Conservation (phyloP, 2,329 filamentous ascomycete genomes). For the Botryosphaeria dothidea region DNA sequence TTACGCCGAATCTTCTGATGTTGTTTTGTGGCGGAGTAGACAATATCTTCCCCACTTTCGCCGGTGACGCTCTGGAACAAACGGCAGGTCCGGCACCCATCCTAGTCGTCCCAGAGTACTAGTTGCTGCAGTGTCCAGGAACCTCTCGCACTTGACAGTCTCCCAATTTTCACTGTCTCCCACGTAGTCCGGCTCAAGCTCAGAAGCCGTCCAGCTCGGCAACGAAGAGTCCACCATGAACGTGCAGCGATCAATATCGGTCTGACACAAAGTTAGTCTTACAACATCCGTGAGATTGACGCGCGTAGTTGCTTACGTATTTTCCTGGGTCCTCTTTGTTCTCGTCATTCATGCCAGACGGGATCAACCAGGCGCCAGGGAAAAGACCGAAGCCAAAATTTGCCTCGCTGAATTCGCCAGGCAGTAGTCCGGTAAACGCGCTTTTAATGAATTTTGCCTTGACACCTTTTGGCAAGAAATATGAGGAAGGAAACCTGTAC, state of each 20-base stretch:
- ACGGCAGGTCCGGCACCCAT: constrained; percentile 73
- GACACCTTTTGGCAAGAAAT: constrained; percentile 81
- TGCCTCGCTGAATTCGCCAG: constrained; percentile 84
- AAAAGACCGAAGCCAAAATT: constrained; percentile 69
- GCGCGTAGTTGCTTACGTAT: constrained; percentile 60
- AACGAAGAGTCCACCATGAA: constrained; percentile 90
- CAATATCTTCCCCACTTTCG: constrained; percentile 90
- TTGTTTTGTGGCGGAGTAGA: constrained; percentile 61
- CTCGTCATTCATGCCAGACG: constrained; percentile 85
- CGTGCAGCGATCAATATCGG: constrained; percentile 70
- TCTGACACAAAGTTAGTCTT: constrained; percentile 41
- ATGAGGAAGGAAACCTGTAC: constrained; percentile 96
- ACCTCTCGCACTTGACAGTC: constrained; percentile 69
- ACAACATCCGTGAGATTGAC: neutral
- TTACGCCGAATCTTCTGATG: constrained; percentile 1
- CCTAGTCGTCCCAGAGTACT: constrained; percentile 72
- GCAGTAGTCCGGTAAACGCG: constrained; percentile 84
- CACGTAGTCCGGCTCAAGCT: constrained; percentile 78
- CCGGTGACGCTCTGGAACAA: constrained; percentile 68
- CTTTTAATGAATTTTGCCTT: constrained; percentile 87
- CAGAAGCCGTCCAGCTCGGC: constrained; percentile 59
- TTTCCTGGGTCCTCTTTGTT: constrained; percentile 86
- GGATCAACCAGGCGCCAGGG: constrained; percentile 80
- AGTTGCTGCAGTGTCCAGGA: constrained; percentile 78
- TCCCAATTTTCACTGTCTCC: constrained; percentile 77